These are phyloP conservation scores for Monotropa hypopitys DNA, from an alignment of 179 eudicot species.

Conservation along the genomic window DNA sequence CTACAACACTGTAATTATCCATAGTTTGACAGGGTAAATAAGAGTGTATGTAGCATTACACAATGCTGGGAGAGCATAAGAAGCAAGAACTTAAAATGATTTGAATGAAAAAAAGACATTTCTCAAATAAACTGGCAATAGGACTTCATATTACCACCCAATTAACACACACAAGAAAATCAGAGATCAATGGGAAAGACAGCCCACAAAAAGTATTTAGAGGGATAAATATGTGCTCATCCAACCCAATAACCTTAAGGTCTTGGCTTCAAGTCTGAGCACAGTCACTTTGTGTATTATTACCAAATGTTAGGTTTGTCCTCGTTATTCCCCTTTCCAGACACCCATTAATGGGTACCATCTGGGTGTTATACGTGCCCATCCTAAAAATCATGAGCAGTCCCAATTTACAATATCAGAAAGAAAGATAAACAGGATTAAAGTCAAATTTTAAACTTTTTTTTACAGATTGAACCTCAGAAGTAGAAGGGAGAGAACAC, in stretches of 20 bases:
- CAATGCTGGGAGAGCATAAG: not conserved
- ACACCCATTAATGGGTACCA: too few species aligned
- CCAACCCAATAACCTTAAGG: too few species aligned
- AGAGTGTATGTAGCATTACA: not conserved
- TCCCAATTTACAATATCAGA: not conserved
- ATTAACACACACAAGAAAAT: not conserved
- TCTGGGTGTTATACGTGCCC: too few species aligned
- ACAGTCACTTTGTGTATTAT: too few species aligned
- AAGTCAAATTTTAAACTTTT: not conserved
- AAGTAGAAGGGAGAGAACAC: slow-evolving; percentile 26
- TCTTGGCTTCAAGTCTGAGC: too few species aligned
- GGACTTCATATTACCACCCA: not conserved
- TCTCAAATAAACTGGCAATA: not conserved
- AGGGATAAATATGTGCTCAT: not conserved
- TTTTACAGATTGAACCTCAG: not conserved
- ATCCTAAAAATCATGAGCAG: not conserved
- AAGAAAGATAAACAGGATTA: not conserved
- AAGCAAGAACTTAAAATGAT: not conserved
- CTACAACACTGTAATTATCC: not conserved
- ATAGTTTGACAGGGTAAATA: not conserved
- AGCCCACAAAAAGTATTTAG: not conserved
- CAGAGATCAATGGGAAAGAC: slow-evolving; percentile 1
- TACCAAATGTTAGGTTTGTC: too few species aligned
- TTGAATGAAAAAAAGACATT: not conserved
- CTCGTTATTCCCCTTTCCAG: too few species aligned